Evolutionary conservation across 495 filamentous ascomycete species (phyloP).

Genomic region (Penicillium herquei): DNA sequence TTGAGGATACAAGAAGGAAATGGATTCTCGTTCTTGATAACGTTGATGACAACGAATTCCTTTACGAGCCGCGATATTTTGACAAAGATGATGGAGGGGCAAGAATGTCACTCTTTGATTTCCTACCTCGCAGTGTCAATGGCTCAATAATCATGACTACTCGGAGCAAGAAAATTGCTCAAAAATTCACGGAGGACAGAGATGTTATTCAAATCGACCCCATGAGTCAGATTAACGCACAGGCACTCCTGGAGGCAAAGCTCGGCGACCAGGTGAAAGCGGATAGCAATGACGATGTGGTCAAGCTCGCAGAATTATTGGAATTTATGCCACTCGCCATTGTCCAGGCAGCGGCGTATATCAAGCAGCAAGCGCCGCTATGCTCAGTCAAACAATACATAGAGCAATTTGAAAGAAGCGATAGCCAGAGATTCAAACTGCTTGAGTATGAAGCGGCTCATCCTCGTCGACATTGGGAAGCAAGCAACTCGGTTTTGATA

Average conservation of each 20-base stretch:
- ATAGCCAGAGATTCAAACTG: slow-evolving; percentile 1
- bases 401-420: slow-evolving; percentile 23
- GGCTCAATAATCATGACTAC: too few species aligned
- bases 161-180: too few species aligned
- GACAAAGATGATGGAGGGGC: background rate
- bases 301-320: slow-evolving; percentile 32
- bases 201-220: too few species aligned
- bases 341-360: slow-evolving; percentile 48
- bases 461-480: slow-evolving; percentile 4
- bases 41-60: slow-evolving; percentile 20
- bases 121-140: background rate
- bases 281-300: background rate
- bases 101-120: background rate
- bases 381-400: slow-evolving; percentile 32
- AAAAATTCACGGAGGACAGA: too few species aligned
- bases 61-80: slow-evolving; percentile 3
- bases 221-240: too few species aligned
- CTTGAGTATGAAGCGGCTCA: slow-evolving; percentile 1
- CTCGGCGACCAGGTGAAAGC: background rate
- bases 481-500: slow-evolving; percentile 7
- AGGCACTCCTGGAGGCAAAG: background rate
- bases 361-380: slow-evolving; percentile 24
- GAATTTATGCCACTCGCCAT: slow-evolving; percentile 52
- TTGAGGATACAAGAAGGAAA: slow-evolving; percentile 22
- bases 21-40: slow-evolving; percentile 12